phyloP scores from a whole-genome alignment of 2,329 filamentous ascomycete genomes.

The Aciculosporium take region DNA sequence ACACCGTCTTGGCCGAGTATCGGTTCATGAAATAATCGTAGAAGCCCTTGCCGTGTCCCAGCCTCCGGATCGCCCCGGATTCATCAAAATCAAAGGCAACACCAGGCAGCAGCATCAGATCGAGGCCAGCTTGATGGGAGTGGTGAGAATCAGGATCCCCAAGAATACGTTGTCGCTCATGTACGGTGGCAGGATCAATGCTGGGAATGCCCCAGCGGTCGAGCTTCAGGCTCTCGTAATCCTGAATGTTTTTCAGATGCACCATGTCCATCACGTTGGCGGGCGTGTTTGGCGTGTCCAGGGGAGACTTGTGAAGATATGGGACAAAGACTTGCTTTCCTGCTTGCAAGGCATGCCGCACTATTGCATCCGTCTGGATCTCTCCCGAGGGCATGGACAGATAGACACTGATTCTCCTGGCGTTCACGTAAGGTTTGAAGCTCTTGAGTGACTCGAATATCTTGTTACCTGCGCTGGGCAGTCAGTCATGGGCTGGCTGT shows the following conservation, averaged over 20 bases:
- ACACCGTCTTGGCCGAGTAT: conserved; percentile 38
- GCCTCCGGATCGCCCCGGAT: conserved; percentile 47
- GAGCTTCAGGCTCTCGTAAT: conserved; percentile 61
- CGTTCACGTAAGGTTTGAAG: conserved; percentile 61
- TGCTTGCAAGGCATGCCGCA: conserved; percentile 59
- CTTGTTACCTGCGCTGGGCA: conserved; percentile 39
- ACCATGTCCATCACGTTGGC: conserved; percentile 86
- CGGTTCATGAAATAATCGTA: conserved; percentile 86
- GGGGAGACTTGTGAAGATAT: conserved; percentile 56
- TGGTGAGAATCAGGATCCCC: conserved; percentile 39
- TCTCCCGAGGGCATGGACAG: conserved; percentile 85
- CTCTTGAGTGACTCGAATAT: conserved; percentile 51
- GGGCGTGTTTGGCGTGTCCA: conserved; percentile 38
- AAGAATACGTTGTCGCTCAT: conserved; percentile 56
- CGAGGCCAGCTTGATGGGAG: conserved; percentile 41
- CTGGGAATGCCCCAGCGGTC: conserved; percentile 97
- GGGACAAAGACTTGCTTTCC: conserved; percentile 88
- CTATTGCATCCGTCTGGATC: conserved; percentile 69
- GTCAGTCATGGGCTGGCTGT: not conserved
- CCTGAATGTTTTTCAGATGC: conserved; percentile 52
- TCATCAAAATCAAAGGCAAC: conserved; percentile 69
- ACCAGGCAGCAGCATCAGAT: conserved; percentile 82
- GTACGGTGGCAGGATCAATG: conserved; percentile 50
- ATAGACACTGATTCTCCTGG: conserved; percentile 69
- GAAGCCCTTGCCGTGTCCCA: conserved; percentile 92